Base-by-base conservation (phyloP, 2,329 filamentous ascomycete species). In the Pseudogymnoascus sp. region DNA sequence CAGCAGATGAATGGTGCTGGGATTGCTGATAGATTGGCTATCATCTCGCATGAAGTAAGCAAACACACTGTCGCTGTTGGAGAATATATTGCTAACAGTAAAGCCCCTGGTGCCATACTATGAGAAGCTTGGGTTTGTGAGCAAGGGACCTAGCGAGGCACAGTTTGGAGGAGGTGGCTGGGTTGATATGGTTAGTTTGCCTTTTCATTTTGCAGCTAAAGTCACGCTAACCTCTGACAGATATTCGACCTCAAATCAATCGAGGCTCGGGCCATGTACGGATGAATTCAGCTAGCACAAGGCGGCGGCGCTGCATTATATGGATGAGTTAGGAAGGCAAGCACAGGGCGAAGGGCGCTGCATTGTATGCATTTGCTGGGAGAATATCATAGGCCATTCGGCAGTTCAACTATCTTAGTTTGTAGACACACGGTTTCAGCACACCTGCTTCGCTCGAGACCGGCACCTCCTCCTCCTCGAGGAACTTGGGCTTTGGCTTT, bases 361-460 rank as follows among this genome's bases (percentile, higher is more conserved):
- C 26, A 52, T 52, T 52, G 45, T 52, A 52, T 52, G 45, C 45
- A 52, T 52, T 52, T 52, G 26, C 45, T 52, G 45, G 45, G 13
- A 26, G 19, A 52, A 52, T 45, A 45, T 52, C 26, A 52, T 52
- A 33, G 45, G 45, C 45, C 26, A 58, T 18, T 37, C 19, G 45
- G 35, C 55, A 60, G 33, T 48, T 52, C 21, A 34, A 39, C 41
- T 62, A 72, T 62, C 92, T 82, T 66, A 92, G 82, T 77, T 97
- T 97, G 75, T 97, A 97, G 63, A 97, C 84, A 76, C 94, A 97
- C 15, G 94, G 94, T 78, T 97, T 97, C 67, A 99, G 74, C 60
- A 92, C 79, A 30, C 71, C 74, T 58, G 76, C 76, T 71, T 86
- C 89, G 65, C 86, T 84, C 4, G 78, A 79, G 65, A 85, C 83